Conservation (phyloP, 2,329 filamentous ascomycete species). For the Fusarium sp. region DNA sequence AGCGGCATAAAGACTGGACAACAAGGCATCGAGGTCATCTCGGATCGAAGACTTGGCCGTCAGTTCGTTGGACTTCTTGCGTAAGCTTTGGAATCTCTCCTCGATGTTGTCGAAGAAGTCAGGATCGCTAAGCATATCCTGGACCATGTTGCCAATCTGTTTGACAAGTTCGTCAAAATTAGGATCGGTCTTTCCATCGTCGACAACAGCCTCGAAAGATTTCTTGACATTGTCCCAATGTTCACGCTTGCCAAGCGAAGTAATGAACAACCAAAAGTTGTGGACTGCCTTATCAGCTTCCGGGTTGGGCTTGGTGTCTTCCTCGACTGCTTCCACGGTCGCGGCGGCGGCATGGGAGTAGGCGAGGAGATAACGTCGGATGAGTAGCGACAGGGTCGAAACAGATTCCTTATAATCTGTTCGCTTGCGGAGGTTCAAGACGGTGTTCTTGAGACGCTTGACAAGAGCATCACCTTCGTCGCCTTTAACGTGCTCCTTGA, state of each 20-base stretch:
- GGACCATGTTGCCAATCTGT: constrained; percentile 78
- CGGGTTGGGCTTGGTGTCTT: constrained; percentile 78
- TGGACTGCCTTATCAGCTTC: constrained; percentile 80
- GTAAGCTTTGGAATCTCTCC: constrained; percentile 63
- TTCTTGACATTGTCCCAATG: constrained; percentile 82
- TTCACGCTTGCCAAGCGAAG: constrained; percentile 79
- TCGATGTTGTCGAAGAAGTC: constrained; percentile 84
- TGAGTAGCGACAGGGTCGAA: constrained; percentile 78
- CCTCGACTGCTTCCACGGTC: constrained; percentile 72
- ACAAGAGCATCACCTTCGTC: constrained; percentile 80
- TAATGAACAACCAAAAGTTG: constrained; percentile 85
- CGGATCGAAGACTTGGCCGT: constrained; percentile 75
- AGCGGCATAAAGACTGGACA: constrained; percentile 76
- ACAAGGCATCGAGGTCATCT: constrained; percentile 77
- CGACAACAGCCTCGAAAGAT: constrained; percentile 76
- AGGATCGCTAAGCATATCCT: constrained; percentile 86
- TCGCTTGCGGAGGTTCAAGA: constrained; percentile 79
- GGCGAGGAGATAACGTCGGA: constrained; percentile 80
- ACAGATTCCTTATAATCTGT: constrained; percentile 90
- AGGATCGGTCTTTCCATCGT: constrained; percentile 80
- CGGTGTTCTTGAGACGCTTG: constrained; percentile 79
- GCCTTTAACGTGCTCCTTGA: constrained; percentile 78
- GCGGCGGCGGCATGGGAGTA: constrained; percentile 82
- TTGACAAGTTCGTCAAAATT: constrained; percentile 84
- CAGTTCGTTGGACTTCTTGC: constrained; percentile 70